phyloP scores from a whole-genome alignment of 306 rosid genomes.

The Dalbergia oliveri region DNA sequence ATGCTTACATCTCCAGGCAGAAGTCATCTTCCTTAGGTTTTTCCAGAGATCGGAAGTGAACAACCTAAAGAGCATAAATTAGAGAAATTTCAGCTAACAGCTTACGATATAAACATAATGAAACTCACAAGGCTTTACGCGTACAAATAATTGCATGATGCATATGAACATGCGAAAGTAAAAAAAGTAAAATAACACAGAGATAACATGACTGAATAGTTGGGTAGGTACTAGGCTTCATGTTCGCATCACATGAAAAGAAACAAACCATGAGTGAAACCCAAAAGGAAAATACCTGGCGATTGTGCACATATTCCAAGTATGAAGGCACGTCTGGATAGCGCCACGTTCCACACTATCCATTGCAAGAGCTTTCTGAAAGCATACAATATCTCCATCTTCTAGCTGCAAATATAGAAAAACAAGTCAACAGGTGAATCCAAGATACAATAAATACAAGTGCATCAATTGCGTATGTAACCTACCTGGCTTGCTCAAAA shows the following conservation, averaged over 20 bases:
- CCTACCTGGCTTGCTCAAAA: slow-evolving; percentile 92
- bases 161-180: slow-evolving; percentile 5
- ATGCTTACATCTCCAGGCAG: slow-evolving; percentile 80
- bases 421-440: slow-evolving; percentile 24
- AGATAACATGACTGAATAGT: slow-evolving; percentile 4
- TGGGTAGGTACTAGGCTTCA: background rate
- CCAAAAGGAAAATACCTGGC: slow-evolving; percentile 68
- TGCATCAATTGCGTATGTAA: slow-evolving; percentile 4
- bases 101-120: slow-evolving; percentile 14
- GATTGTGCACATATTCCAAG: slow-evolving; percentile 92
- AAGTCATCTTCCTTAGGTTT: slow-evolving; percentile 94
- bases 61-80: slow-evolving; percentile 67
- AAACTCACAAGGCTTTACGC: slow-evolving; percentile 9
- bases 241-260: slow-evolving; percentile 3
- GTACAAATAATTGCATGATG: background rate
- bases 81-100: slow-evolving; percentile 23
- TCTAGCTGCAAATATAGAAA: slow-evolving; percentile 69
- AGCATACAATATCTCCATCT: slow-evolving; percentile 96
- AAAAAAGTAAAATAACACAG: slow-evolving; percentile 1
- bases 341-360: slow-evolving; percentile 66
- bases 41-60: slow-evolving; percentile 86
- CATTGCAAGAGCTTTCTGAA: slow-evolving; percentile 70
- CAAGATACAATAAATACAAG: slow-evolving; percentile 13
- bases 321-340: slow-evolving; percentile 95
- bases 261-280: background rate